Percentiles rank a stretch among this genome's conserved stretches.
Conservation (phyloP, 345 rosid species). For the Eucalyptus rudis region DNA sequence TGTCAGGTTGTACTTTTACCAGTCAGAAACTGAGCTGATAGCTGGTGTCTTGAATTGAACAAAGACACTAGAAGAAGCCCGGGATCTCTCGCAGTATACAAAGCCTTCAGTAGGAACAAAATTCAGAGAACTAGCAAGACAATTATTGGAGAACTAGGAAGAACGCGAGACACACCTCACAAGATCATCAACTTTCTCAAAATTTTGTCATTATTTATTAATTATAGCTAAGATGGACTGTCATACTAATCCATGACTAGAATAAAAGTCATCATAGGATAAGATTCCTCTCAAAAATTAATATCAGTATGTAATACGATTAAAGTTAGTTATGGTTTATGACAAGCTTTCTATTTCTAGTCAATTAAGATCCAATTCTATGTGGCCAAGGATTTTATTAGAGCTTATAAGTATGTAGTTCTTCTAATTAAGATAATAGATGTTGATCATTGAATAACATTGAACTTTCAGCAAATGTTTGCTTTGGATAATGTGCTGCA, state of each 20-base stretch:
- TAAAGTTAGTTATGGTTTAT: background rate
- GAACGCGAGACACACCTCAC: background rate
- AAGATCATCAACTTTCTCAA: background rate
- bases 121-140: background rate
- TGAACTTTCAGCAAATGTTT: background rate
- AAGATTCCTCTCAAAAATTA: background rate
- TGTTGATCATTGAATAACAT: background rate
- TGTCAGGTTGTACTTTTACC: background rate
- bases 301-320: background rate
- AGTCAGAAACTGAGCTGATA: background rate
- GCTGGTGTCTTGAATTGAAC: background rate
- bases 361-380: background rate
- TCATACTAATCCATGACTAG: background rate
- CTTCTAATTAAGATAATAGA: background rate
- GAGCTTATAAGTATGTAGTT: background rate
- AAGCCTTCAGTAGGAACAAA: background rate
- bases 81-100: background rate
- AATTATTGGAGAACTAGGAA: background rate
- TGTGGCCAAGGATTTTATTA: background rate
- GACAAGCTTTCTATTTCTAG: background rate
- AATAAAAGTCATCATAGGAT: background rate
- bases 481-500: background rate
- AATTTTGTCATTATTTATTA: background rate
- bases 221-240: background rate
- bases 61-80: background rate